Base-by-base conservation (phyloP, 2,329 filamentous ascomycete species). In the Rhexocercosporidium sp. region DNA sequence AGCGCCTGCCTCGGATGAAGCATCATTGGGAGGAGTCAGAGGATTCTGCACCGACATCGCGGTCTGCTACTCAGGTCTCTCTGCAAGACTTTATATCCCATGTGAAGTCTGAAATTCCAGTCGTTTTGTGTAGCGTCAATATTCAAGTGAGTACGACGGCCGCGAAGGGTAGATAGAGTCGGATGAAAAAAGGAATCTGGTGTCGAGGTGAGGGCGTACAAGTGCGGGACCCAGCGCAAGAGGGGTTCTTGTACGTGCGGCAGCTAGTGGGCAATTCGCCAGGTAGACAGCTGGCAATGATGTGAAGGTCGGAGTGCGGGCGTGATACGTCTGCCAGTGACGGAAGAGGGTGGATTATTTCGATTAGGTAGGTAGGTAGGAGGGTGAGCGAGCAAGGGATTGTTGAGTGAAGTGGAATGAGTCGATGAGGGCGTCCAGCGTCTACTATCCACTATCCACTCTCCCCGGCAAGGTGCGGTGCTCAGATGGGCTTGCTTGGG, bases 1-100 rank as follows among this genome's bases (percentile, higher is more conserved):
- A 54, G 65, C 67, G 39, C 51, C 61, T 54, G 65, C 49, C 59
- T 72, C 70, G 64, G 66, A 39, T 41, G 70, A 71, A 63, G 69
- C 39, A 62, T 73, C 72, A 62, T 69, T 68, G 14, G 70, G 71
- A 47, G 73, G 72, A 65, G 72, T 74, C 41, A 73, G 64, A 25
- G 71, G 72, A 67, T 70, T 66, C 54, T 66, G 64, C 61, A 25
- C 60, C 60, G 69, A 68, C 74, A 76, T 76, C 68, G 65, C 71
- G 64, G 62, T 67, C 66, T 67, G 62, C 66, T 67, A 64, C 69
- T 71, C 57, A 62, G 59, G 18, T 60, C 66, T 66, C 66, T 67
- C 46, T 61, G 46, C 59, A 59, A 60, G 41, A 41, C 12, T 60
- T 59, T 62, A 69, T 69, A 61, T 69, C 70, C 70, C 70, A 71